Base-by-base conservation (phyloP, 495 filamentous ascomycete species). In the Penicillium samsonianum region DNA sequence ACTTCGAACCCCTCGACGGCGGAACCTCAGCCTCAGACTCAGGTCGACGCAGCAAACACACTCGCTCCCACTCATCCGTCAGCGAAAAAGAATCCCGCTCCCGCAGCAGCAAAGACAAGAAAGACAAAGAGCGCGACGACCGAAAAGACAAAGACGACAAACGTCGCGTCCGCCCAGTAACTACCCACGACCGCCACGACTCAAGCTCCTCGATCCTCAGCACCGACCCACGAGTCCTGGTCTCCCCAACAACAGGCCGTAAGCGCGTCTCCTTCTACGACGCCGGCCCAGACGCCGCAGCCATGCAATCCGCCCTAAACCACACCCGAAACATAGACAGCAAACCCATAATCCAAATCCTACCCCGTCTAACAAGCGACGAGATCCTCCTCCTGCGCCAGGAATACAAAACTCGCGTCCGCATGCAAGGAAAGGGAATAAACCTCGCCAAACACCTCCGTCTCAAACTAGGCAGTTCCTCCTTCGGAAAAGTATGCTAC, bases 361-460 rank as follows among this genome's bases (percentile, higher is more conserved):
- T 98, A 0, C 95, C 94, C 5, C 83, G 82, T 7, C 78, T 98
- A 48, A 87, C 87, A 9, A 87, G 91, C 66, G 91, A 93, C 60
- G 90, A 98, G 61, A 82, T 98, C 44, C 78, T 96, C 63, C 82
- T 89, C 52, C 80, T 98, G 25, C 86, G 93, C 7, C 76, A 79
- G 26, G 92, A 96, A 69, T 98, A 98, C 78, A 97, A 97, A 70
- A 84, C 84, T 37, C 84, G 91, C 40, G 90, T 92, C 63, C 93
- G 92, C 65, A 83, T 86, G 50, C 84, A 88, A 56, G 84, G 83
- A 51, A 90, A 90, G 61, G 90, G 92, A 25, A 90, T 98, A 63
- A 98, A 97, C 73, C 82, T 98, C 48, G 90, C 94, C 53, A 98
- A 98, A 71, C 94, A 98, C 77, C 90, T 98, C 67, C 93, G 94